A percentile compares a stretch with the other conserved stretches of the same genome.
Evolutionary conservation across 176 grass and related monocot genomes (phyloP).

Genomic region (Otatea glauca): DNA sequence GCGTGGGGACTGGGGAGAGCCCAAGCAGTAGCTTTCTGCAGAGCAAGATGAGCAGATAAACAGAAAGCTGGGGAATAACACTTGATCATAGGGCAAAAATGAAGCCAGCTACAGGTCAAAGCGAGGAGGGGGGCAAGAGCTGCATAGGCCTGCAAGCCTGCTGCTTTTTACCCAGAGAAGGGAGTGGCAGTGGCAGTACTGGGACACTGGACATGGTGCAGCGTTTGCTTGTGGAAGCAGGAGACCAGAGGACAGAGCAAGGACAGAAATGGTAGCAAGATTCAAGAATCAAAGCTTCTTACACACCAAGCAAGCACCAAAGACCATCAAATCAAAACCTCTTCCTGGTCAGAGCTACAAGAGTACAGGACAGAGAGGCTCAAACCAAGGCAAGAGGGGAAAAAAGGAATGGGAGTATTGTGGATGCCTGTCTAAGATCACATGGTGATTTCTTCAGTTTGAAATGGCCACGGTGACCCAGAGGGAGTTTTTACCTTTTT

Average conservation of each 20-base stretch:
- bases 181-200: background rate
- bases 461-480: background rate
- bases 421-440: slow-evolving; percentile 11
- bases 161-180: slow-evolving; percentile 33
- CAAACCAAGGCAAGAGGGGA: background rate
- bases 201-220: slow-evolving; percentile 46
- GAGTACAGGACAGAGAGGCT: slow-evolving; percentile 39
- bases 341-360: slow-evolving; percentile 49
- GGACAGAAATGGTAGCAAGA: slow-evolving; percentile 33
- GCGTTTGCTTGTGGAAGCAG: slow-evolving; percentile 60
- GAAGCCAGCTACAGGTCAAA: slow-evolving; percentile 31
- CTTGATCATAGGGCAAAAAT: slow-evolving; percentile 15
- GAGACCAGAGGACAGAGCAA: slow-evolving; percentile 54
- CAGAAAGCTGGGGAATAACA: slow-evolving; percentile 15
- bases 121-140: slow-evolving; percentile 43
- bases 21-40: background rate
- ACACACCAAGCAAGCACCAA: slow-evolving; percentile 60
- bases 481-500: no score
- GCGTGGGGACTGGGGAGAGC: background rate
- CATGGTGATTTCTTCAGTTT: slow-evolving; percentile 19
- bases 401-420: background rate
- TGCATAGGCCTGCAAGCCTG: slow-evolving; percentile 38
- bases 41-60: slow-evolving; percentile 11
- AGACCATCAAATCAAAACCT: slow-evolving; percentile 31
- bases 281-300: slow-evolving; percentile 82